Evolutionary conservation across 2,329 filamentous ascomycete species (phyloP).

Genomic region (Sporothrix protearum): DNA sequence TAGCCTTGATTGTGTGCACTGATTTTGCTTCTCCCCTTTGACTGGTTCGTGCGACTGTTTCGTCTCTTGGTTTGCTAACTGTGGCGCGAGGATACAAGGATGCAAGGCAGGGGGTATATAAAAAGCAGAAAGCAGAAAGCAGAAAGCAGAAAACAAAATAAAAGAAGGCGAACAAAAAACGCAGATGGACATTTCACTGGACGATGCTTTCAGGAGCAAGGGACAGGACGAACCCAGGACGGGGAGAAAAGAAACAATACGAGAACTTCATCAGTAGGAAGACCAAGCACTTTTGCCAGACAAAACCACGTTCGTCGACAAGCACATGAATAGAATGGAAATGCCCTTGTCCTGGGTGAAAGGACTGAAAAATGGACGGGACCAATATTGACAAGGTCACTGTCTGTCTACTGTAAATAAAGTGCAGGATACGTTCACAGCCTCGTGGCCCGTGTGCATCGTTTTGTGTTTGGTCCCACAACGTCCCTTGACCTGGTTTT

Average conservation of each 20-base stretch:
- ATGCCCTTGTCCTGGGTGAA: too few relatives aligned
- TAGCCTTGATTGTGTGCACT: background rate
- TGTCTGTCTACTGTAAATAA: too few relatives aligned
- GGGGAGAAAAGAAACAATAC: background rate
- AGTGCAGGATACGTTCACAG: too few relatives aligned
- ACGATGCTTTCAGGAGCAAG: constrained; percentile 1
- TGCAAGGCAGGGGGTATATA: too few relatives aligned
- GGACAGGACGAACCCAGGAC: too few relatives aligned
- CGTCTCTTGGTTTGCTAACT: background rate
- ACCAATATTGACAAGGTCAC: too few relatives aligned
- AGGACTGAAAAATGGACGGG: too few relatives aligned
- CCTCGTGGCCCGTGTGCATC: too few relatives aligned
- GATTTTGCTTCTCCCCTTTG: background rate
- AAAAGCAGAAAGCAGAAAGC: background rate
- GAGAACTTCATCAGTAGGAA: background rate
- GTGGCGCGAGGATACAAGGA: background rate
- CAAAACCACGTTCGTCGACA: background rate
- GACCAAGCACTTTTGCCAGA: background rate
- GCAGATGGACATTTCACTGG: background rate
- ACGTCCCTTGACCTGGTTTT: too few relatives aligned
- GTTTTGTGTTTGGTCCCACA: too few relatives aligned
- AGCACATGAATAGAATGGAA: too few relatives aligned
- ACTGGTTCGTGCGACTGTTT: background rate
- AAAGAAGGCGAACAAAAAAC: background rate
- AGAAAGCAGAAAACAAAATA: background rate